These are phyloP conservation scores for Angomonas ambiguus DNA, from an alignment of 208 protist species.

Conservation along the genomic window DNA sequence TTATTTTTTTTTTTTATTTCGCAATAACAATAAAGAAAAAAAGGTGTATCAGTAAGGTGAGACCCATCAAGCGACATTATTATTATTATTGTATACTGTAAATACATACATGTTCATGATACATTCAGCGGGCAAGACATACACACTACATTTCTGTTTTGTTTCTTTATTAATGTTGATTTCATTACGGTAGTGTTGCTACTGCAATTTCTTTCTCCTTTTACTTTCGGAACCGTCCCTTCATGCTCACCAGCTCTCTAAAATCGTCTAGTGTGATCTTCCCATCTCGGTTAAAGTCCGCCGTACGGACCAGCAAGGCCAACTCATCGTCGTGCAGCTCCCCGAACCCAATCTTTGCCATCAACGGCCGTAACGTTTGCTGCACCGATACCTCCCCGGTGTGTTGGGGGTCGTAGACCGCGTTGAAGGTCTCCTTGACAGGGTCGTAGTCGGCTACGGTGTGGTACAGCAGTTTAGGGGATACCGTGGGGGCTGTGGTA, in stretches of 20 bases:
- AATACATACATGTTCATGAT: neutral
- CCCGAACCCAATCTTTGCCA: slow-evolving; percentile 84
- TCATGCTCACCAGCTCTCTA: slow-evolving; percentile 72
- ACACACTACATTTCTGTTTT: too few relatives aligned
- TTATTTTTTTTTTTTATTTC: slow-evolving; percentile 2
- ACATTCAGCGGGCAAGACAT: too few relatives aligned
- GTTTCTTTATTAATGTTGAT: too few relatives aligned
- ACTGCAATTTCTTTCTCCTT: slow-evolving; percentile 13
- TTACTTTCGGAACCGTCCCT: slow-evolving; percentile 28
- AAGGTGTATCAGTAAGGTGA: too few relatives aligned
- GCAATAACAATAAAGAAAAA: too few relatives aligned
- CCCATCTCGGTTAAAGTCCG: slow-evolving; percentile 91
- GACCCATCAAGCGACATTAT: too few relatives aligned
- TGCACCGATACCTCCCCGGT: slow-evolving; percentile 75
- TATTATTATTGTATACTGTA: neutral
- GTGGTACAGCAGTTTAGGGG: neutral
- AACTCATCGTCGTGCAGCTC: slow-evolving; percentile 84
- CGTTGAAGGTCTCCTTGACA: slow-evolving; percentile 76
- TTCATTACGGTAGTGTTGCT: neutral
- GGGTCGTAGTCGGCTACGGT: slow-evolving; percentile 55
- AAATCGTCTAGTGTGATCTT: slow-evolving; percentile 91
- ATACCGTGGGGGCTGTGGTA: neutral
- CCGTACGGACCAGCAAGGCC: slow-evolving; percentile 82
- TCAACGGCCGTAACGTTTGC: slow-evolving; percentile 71
- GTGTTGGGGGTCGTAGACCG: slow-evolving; percentile 87